These are phyloP conservation scores for Septoria linicola DNA, from an alignment of 2,329 filamentous ascomycete species.

Conservation along the genomic window DNA sequence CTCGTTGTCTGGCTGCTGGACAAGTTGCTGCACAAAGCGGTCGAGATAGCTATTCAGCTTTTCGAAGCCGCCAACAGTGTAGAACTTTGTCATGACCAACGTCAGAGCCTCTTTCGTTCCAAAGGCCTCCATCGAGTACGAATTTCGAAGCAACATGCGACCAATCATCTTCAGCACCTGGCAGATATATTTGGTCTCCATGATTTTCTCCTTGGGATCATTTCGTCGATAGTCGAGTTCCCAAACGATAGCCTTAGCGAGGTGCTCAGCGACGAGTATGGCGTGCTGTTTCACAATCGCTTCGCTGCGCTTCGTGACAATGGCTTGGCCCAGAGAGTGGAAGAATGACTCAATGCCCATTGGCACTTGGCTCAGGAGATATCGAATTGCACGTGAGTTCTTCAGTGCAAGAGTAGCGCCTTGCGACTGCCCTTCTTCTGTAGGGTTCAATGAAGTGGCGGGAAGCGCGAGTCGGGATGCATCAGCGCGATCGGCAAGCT, in stretches of 20 bases:
- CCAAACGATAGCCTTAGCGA: constrained; percentile 60
- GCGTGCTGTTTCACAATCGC: constrained; percentile 61
- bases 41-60: constrained; percentile 59
- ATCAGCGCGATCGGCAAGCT: constrained; percentile 25
- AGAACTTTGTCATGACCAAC: constrained; percentile 82
- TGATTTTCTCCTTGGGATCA: constrained; percentile 23
- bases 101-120: constrained; percentile 51
- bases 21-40: constrained; percentile 31
- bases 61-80: constrained; percentile 72
- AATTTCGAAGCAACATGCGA: constrained; percentile 30
- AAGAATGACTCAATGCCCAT: constrained; percentile 81
- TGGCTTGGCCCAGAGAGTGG: constrained; percentile 76
- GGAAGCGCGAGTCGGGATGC: constrained; percentile 3
- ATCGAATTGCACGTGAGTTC: constrained; percentile 76
- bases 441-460: constrained; percentile 10
- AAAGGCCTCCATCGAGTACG: constrained; percentile 29
- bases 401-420: constrained; percentile 51
- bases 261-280: constrained; percentile 61
- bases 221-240: constrained; percentile 31
- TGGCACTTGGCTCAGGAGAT: constrained; percentile 74
- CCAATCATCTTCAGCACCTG: constrained; percentile 27
- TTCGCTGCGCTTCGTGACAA: constrained; percentile 74
- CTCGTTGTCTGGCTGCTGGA: constrained; percentile 45
- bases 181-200: constrained; percentile 29
- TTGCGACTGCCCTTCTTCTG: constrained; percentile 14